A percentile compares a stretch with the other conserved stretches of the same genome.
Conservation (phyloP, 805 yeast genomes). For the Metschnikowia kofuensis region DNA sequence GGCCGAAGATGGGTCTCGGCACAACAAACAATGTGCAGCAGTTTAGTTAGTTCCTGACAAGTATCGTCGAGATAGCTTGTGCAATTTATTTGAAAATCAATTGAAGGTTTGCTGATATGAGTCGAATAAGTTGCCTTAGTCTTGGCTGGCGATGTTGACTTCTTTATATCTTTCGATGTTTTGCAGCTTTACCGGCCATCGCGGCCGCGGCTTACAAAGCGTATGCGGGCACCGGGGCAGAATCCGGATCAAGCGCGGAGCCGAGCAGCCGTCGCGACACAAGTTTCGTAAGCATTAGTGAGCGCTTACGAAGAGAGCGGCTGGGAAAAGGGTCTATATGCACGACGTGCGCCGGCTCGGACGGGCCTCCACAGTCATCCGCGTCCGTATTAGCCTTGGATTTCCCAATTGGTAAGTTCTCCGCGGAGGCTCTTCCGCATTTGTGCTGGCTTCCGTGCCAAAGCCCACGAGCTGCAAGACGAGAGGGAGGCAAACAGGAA, state of each 20-base stretch:
- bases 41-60: too few species aligned
- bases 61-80: too few species aligned
- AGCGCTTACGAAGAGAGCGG: not conserved
- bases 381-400: not conserved
- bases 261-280: not conserved
- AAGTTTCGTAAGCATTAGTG: not conserved
- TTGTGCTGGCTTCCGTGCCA: not conserved
- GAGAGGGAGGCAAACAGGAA: too few species aligned
- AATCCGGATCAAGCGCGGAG: not conserved
- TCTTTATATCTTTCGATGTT: not conserved
- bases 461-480: too few species aligned
- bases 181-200: not conserved
- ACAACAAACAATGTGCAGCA: too few species aligned
- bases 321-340: not conserved
- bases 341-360: not conserved
- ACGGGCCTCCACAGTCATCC: not conserved
- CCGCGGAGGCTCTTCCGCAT: not conserved
- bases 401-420: not conserved
- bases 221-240: not conserved
- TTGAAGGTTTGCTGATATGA: too few species aligned
- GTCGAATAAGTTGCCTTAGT: not conserved
- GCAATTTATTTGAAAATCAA: too few species aligned
- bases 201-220: slow-evolving; percentile 5
- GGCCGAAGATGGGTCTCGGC: too few species aligned
- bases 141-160: not conserved